phyloP scores from a whole-genome alignment of 2,329 filamentous ascomycete species.

The Pseudogymnoascus sp. region DNA sequence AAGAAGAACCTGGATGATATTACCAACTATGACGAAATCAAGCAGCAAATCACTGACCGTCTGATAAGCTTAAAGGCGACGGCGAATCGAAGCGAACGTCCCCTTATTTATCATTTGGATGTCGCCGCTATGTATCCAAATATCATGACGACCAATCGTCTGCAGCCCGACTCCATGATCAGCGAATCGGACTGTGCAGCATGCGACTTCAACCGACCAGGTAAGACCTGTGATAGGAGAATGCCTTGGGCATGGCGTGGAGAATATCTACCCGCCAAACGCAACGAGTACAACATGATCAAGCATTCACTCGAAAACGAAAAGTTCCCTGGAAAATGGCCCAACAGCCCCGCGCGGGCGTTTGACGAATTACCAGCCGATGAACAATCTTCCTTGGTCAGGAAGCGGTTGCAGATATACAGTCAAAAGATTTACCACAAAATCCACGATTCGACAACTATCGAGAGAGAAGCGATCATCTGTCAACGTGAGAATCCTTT shows the following conservation, averaged over 20 bases:
- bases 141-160: conserved; percentile 98
- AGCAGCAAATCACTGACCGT: conserved; percentile 66
- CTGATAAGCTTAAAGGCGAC: conserved; percentile 68
- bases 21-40: conserved; percentile 76
- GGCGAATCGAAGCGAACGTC: conserved; percentile 75
- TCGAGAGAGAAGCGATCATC: conserved; percentile 91
- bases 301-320: conserved; percentile 85
- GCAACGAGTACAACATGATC: conserved; percentile 99
- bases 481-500: conserved; percentile 98
- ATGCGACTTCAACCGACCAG: conserved; percentile 95
- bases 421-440: conserved; percentile 99
- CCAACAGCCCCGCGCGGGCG: conserved; percentile 60
- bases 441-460: conserved; percentile 89
- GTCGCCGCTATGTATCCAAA: conserved; percentile 99
- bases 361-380: conserved; percentile 77
- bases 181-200: conserved; percentile 91
- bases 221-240: conserved; percentile 91
- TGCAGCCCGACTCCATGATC: conserved; percentile 99
- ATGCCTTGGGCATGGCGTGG: conserved; percentile 98
- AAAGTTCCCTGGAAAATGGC: conserved; percentile 72
- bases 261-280: conserved; percentile 90
- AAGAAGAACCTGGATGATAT: conserved; percentile 75
- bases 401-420: conserved; percentile 84
- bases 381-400: conserved; percentile 72
- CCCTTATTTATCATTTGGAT: conserved; percentile 94